Percentiles rank a stretch among this genome's conserved stretches.
phyloP scores from a whole-genome alignment of 1,284 basidiomycete genomes.

The Moniliophthora roreri region DNA sequence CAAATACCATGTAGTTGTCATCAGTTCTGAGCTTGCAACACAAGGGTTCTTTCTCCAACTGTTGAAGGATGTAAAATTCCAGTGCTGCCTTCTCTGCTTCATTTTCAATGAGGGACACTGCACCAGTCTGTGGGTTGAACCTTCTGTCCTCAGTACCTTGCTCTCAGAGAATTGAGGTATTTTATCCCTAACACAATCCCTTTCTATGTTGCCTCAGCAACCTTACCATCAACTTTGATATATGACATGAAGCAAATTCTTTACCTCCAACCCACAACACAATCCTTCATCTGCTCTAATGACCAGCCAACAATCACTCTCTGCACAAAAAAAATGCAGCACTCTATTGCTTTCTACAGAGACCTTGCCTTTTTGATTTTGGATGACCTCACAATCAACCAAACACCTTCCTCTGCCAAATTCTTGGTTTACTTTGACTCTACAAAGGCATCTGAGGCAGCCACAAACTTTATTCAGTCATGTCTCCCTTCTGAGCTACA shows the following conservation, averaged over 20 bases:
- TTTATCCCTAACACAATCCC: constrained; percentile 23
- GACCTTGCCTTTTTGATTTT: constrained; percentile 30
- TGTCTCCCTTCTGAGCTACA: not conserved
- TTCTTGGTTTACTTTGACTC: constrained; percentile 32
- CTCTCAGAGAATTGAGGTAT: constrained; percentile 20
- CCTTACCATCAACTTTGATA: constrained; percentile 27
- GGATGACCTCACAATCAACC: constrained; percentile 7
- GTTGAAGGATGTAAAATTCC: constrained; percentile 26
- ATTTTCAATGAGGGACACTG: constrained; percentile 38
- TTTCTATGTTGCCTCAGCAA: constrained; percentile 34
- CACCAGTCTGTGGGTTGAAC: constrained; percentile 30
- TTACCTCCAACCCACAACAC: constrained; percentile 10
- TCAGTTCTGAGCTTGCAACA: constrained; percentile 30
- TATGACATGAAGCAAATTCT: constrained; percentile 24
- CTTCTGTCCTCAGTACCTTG: constrained; percentile 22
- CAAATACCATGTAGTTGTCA: constrained; percentile 28
- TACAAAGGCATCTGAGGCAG: constrained; percentile 9
- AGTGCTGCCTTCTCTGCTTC: constrained; percentile 24
- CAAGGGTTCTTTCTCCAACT: constrained; percentile 21
- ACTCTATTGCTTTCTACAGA: constrained; percentile 17
- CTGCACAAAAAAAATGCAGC: constrained; percentile 22
- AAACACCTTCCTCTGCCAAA: constrained; percentile 11
- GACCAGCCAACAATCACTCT: constrained; percentile 30
- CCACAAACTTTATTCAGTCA: not conserved
- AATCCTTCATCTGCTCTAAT: constrained; percentile 18